phyloP scores from a whole-genome alignment of 768 basidiomycete genomes.

The Psilocybe azurescens region DNA sequence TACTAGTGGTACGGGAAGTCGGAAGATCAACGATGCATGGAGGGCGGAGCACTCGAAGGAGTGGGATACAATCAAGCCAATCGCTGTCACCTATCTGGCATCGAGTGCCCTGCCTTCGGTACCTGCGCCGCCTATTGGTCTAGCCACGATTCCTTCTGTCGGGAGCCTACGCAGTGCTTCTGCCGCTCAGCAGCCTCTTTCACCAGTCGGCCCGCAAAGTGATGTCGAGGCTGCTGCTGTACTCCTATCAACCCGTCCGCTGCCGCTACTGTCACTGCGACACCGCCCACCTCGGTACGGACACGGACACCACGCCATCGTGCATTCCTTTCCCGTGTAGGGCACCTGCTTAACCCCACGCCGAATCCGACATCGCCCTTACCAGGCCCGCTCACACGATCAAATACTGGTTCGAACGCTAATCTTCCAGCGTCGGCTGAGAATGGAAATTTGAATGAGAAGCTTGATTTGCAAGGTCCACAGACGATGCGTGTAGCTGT shows the following conservation, averaged over 20 bases:
- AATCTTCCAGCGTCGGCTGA: constrained; percentile 4
- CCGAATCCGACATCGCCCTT: constrained; percentile 24
- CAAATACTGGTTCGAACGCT: constrained; percentile 14
- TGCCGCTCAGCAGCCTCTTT: not conserved
- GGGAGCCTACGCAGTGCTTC: constrained; percentile 10
- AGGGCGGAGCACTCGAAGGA: constrained; percentile 23
- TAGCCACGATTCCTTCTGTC: constrained; percentile 11
- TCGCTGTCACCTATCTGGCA: constrained; percentile 34
- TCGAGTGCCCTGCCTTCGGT: not conserved
- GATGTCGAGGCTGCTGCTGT: constrained; percentile 1
- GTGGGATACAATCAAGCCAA: constrained; percentile 41
- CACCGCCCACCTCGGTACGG: not conserved
- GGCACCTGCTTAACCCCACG: constrained; percentile 23
- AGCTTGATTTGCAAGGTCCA: constrained; percentile 20
- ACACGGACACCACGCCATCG: constrained; percentile 10
- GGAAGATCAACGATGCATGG: constrained; percentile 21
- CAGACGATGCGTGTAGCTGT: constrained; percentile 33
- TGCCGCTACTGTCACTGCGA: not conserved
- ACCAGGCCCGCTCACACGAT: constrained; percentile 15
- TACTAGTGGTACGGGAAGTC: constrained; percentile 5
- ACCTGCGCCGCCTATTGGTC: not conserved
- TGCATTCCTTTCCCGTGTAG: constrained; percentile 18
- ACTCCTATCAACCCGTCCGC: not conserved
- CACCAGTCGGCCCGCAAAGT: not conserved
- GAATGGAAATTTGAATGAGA: constrained; percentile 2